A percentile compares a stretch with the other conserved stretches of the same genome.
Conservation (phyloP, 257 asterid species). For the Nicotiana benthamiana region DNA sequence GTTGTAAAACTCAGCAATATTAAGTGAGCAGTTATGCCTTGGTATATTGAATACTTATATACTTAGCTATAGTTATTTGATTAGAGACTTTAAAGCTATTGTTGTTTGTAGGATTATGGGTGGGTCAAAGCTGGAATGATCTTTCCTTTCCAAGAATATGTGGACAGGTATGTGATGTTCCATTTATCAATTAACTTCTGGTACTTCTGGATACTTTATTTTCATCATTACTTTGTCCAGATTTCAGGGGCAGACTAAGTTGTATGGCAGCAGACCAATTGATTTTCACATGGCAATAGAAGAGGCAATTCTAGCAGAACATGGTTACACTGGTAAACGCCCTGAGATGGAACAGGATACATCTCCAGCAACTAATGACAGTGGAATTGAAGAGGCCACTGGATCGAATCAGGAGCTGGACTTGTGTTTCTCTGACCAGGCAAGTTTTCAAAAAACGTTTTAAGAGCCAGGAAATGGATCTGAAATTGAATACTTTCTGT, state of each 20-base stretch:
- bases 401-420: constrained; percentile 69
- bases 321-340: constrained; percentile 32
- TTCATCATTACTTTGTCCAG: constrained; percentile 32
- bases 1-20: background rate
- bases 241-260: constrained; percentile 86
- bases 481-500: constrained; percentile 1
- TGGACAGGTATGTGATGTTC: constrained; percentile 51
- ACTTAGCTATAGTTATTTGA: background rate
- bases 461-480: background rate
- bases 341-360: constrained; percentile 35
- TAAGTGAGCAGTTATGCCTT: background rate
- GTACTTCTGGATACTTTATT: background rate
- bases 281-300: constrained; percentile 76
- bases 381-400: constrained; percentile 62
- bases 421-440: constrained; percentile 48
- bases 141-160: constrained; percentile 76
- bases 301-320: constrained; percentile 69
- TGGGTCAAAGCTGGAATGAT: constrained; percentile 94
- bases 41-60: background rate
- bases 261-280: constrained; percentile 79
- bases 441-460: constrained; percentile 23
- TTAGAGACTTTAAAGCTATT: background rate
- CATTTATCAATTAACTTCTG: constrained; percentile 6
- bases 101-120: constrained; percentile 66
- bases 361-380: constrained; percentile 21